Evolutionary conservation across 2,329 filamentous ascomycete genomes (phyloP), one percentile per base, ranked within the genome.

Genomic region (Elsinoe batatas): DNA sequence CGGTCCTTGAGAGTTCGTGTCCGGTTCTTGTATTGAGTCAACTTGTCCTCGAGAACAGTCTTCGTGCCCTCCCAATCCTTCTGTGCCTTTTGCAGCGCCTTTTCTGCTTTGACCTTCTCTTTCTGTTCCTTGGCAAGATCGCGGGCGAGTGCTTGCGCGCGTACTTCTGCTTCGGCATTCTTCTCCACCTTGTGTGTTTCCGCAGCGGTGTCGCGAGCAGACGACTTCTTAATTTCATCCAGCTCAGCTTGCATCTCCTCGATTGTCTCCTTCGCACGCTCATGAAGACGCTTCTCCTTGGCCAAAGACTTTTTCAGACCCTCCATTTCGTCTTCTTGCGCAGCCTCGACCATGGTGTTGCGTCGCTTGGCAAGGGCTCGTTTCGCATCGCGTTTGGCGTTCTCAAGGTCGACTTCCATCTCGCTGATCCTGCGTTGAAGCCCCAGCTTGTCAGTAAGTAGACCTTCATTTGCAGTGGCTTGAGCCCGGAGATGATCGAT

Each of bases 341-440:
- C 64, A 61, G 74, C 69, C 50, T 77, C 75, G 37, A 73, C 72
- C 54, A 75, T 73, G 40, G 72, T 79, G 67, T 66, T 78, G 65
- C 67, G 72, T 47, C 72, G 74, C 61, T 78, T 77, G 1, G 73
- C 73, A 4, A 73, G 62, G 3, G 78, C 78, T 53, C 83, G 80
- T 61, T 84, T 80, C 7, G 79, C 75, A 2, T 82, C 78, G n/a
- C 83, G 80, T 68, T 83, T 91, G 67, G 93, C 88, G 61, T 87
- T 88, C 61, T 91, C 88, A 1, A 95, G 76, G 63, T 95, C 87
- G 42, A 88, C 83, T 68, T 95, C 87, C 2, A 91, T 70, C 1
- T 84, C 82, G 64, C 79, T 84, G 26, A 95, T 69, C 69, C 93
- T 87, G 46, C 87, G 83, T 65, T 93, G 84, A 12, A 96, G 72